Conservation (phyloP, 495 filamentous ascomycete species). For the Hypomontagnella submonticulosa region DNA sequence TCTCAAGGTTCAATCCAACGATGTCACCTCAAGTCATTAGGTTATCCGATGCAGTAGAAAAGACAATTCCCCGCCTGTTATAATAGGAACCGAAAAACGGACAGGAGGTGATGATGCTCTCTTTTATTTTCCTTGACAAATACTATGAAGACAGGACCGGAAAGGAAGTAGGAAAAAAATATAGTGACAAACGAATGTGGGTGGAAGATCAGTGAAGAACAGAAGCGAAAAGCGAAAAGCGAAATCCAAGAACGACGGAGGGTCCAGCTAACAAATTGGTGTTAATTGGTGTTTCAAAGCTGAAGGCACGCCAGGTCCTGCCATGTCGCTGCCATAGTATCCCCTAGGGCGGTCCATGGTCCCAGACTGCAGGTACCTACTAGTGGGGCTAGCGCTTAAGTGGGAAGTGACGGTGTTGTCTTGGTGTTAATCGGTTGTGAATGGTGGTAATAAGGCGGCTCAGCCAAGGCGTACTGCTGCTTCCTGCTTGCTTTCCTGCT, state of each 20-base stretch:
- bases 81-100: slow-evolving; percentile 14
- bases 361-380: slow-evolving; percentile 28
- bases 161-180: slow-evolving; percentile 14
- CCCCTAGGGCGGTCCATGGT: slow-evolving; percentile 8
- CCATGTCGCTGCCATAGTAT: neutral
- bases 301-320: slow-evolving; percentile 20
- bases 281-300: slow-evolving; percentile 42
- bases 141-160: slow-evolving; percentile 12
- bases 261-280: slow-evolving; percentile 33
- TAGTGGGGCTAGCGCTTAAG: slow-evolving; percentile 22
- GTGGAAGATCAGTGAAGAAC: slow-evolving; percentile 16
- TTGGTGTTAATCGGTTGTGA: no score
- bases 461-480: slow-evolving; percentile 37
- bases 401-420: slow-evolving; percentile 1
- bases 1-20: slow-evolving; percentile 39
- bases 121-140: neutral
- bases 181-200: slow-evolving; percentile 33
- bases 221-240: slow-evolving; percentile 14
- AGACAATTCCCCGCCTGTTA: slow-evolving; percentile 19
- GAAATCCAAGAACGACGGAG: slow-evolving; percentile 22
- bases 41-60: slow-evolving; percentile 31
- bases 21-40: slow-evolving; percentile 44
- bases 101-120: slow-evolving; percentile 1
- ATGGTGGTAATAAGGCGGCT: slow-evolving; percentile 36
- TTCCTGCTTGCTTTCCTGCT: no score